Evolutionary conservation across 306 rosid genomes (phyloP).

Genomic region (Dalbergia cochinchinensis): DNA sequence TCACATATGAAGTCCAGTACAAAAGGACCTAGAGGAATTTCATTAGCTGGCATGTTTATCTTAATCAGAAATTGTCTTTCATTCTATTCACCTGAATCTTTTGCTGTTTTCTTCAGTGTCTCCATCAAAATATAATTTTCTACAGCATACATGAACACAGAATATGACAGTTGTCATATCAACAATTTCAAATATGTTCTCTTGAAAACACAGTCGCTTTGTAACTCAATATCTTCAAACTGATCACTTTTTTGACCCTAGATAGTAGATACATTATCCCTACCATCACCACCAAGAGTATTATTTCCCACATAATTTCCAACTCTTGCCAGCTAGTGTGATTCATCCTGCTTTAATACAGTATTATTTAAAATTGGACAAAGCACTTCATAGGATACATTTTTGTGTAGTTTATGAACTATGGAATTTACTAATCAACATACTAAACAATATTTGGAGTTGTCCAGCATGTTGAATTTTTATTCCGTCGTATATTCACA

Average conservation of each 20-base stretch:
- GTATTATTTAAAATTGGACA: background rate
- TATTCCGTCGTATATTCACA: background rate
- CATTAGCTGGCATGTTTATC: background rate
- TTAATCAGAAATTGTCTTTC: background rate
- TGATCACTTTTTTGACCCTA: background rate
- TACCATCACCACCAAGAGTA: background rate
- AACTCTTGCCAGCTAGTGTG: constrained; percentile 4
- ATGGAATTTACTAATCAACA: background rate
- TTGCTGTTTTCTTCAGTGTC: too few relatives aligned
- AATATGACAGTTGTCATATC: too few relatives aligned
- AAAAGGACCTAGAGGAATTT: background rate
- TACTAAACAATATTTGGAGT: background rate
- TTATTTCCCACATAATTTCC: background rate
- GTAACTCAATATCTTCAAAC: background rate
- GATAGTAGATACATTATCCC: background rate
- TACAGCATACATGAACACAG: too few relatives aligned
- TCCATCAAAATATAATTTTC: too few relatives aligned
- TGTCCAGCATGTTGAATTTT: background rate
- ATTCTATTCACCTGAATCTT: too few relatives aligned
- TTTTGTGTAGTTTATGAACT: background rate
- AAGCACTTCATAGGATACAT: background rate
- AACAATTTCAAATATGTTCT: background rate
- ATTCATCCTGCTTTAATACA: background rate
- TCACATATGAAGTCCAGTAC: background rate
- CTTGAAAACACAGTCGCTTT: background rate